Conservation (phyloP, 768 basidiomycete species). For the Naganishia vaughanmartiniae region DNA sequence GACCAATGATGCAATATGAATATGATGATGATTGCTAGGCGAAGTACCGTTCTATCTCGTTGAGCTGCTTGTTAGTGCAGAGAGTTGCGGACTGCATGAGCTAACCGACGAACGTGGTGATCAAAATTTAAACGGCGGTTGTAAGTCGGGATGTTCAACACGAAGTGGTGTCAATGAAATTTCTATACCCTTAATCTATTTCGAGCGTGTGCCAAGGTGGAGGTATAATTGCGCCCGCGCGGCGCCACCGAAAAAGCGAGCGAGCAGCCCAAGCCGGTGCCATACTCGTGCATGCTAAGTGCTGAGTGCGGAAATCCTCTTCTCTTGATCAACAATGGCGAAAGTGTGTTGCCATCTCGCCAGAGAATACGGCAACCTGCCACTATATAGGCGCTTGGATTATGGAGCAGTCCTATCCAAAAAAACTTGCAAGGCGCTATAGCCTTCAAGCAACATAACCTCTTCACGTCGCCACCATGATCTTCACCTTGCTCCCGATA, state of each 20-base stretch:
- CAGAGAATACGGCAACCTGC: not conserved
- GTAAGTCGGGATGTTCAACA: not conserved
- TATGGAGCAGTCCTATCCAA: not conserved
- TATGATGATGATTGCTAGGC: too few relatives aligned
- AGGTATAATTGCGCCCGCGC: not conserved
- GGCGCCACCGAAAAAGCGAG: not conserved
- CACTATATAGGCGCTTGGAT: not conserved
- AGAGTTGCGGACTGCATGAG: not conserved
- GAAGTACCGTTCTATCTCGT: too few relatives aligned
- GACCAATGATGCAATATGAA: too few relatives aligned
- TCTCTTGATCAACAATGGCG: not conserved
- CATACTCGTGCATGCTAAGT: not conserved
- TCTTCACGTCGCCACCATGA: not conserved
- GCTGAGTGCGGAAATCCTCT: not conserved
- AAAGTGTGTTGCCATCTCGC: not conserved
- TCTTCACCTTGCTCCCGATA: not conserved
- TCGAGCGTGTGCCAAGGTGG: not conserved
- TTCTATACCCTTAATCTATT: not conserved
- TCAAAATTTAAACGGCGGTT: not conserved
- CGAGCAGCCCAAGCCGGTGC: not conserved
- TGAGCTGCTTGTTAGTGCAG: not conserved
- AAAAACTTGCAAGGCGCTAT: too few relatives aligned
- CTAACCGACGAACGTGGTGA: not conserved
- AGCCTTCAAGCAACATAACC: not conserved
- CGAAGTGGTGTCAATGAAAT: not conserved